A percentile compares a stretch with the other conserved stretches of the same genome.
Evolutionary conservation across 495 filamentous ascomycete species (phyloP).

Genomic region (Neurospora sp.): DNA sequence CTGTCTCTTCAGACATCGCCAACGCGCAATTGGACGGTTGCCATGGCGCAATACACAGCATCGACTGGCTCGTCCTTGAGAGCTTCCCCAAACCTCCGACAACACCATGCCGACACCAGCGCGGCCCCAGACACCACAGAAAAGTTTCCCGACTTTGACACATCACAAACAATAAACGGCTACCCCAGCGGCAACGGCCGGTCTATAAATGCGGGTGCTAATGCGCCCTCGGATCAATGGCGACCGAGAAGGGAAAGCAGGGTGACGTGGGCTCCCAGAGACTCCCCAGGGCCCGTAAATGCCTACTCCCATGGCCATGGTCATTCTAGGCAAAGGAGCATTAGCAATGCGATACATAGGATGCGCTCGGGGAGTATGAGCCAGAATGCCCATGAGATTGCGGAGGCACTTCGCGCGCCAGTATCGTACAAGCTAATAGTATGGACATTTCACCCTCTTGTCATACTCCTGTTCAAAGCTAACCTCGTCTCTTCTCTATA

Average conservation of each 20-base stretch:
- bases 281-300: constrained; percentile 22
- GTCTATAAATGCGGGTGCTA: constrained; percentile 23
- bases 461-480: background rate
- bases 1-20: background rate
- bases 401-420: constrained; percentile 80
- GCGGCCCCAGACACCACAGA: constrained; percentile 28
- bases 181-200: constrained; percentile 25
- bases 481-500: constrained; percentile 24
- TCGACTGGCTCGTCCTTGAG: constrained; percentile 17
- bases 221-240: constrained; percentile 32
- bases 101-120: constrained; percentile 23
- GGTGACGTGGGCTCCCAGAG: constrained; percentile 36
- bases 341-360: constrained; percentile 73
- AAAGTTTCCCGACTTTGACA: constrained; percentile 45
- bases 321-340: constrained; percentile 69
- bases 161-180: constrained; percentile 19
- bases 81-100: constrained; percentile 20
- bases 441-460: constrained; percentile 13
- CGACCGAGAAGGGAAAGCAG: constrained; percentile 40
- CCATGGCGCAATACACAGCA: background rate
- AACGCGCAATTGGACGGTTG: background rate
- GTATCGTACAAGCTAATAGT: constrained; percentile 61
- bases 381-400: constrained; percentile 87
- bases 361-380: constrained; percentile 76
- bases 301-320: constrained; percentile 7